A percentile compares a stretch with the other conserved stretches of the same genome.
phyloP scores from a whole-genome alignment of 495 filamentous ascomycete species.

The Talaromyces trachyspermus region DNA sequence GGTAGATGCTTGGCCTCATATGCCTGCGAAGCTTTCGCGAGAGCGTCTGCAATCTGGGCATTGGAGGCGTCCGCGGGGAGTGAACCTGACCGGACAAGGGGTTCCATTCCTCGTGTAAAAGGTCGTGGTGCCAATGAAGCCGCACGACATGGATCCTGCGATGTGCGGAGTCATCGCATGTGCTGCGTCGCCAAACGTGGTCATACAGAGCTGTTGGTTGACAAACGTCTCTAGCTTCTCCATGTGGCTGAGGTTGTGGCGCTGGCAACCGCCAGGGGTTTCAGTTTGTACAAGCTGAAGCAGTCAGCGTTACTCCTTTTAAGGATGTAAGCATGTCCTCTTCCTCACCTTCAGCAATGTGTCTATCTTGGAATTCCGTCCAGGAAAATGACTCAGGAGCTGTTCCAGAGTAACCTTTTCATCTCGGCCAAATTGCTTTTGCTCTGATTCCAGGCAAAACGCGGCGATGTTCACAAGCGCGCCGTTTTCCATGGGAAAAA shows the following conservation, averaged over 20 bases:
- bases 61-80: neutral
- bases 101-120: constrained; percentile 8
- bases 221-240: neutral
- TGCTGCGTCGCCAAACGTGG: constrained; percentile 22
- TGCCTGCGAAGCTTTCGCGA: neutral
- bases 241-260: constrained; percentile 1
- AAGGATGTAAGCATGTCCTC: too few species aligned
- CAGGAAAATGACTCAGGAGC: neutral
- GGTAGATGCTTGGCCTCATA: constrained; percentile 6
- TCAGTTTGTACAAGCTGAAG: constrained; percentile 4
- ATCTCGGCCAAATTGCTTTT: constrained; percentile 1
- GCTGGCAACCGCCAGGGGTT: neutral
- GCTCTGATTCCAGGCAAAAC: constrained; percentile 1
- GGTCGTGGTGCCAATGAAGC: constrained; percentile 2
- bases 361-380: neutral
- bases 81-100: neutral
- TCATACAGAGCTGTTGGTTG: constrained; percentile 31
- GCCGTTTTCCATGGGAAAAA: constrained; percentile 5
- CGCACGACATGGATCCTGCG: constrained; percentile 5
- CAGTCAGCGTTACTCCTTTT: neutral
- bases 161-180: constrained; percentile 15
- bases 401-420: constrained; percentile 8
- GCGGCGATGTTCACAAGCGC: constrained; percentile 2
- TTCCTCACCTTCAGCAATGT: constrained; percentile 1
- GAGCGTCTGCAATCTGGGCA: neutral